These are phyloP conservation scores for Fimicolochytrium jonesii DNA, from an alignment of 192 early-diverging fungal genomes.

Conservation along the genomic window DNA sequence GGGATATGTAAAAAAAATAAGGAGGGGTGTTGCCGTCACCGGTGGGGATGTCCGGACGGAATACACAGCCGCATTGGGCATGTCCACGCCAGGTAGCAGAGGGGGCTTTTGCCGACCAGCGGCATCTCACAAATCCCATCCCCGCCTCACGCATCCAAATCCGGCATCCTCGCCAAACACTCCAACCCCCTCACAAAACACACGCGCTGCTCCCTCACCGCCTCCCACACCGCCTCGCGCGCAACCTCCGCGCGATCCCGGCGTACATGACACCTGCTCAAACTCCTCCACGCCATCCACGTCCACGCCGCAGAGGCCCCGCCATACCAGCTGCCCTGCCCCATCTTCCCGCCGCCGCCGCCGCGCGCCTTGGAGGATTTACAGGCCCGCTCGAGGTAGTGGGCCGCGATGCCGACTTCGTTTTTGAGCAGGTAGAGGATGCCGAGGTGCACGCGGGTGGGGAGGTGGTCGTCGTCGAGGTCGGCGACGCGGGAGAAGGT, in stretches of 20 bases:
- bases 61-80: too few species aligned
- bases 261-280: conserved; percentile 25
- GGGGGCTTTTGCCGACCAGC: too few species aligned
- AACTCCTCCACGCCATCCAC: conserved; percentile 39
- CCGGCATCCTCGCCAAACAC: conserved; percentile 22
- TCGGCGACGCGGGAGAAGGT: conserved; percentile 20
- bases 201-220: conserved; percentile 27
- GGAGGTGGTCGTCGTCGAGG: conserved; percentile 45
- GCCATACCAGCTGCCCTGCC: conserved; percentile 36
- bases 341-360: conserved; percentile 31
- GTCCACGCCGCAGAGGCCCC: conserved; percentile 41
- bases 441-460: conserved; percentile 40
- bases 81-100: too few species aligned
- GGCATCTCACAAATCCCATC: too few species aligned
- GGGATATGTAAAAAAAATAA: too few species aligned
- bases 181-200: conserved; percentile 38
- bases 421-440: conserved; percentile 22
- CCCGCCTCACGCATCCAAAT: not conserved
- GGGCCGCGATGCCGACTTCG: conserved; percentile 27
- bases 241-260: conserved; percentile 23
- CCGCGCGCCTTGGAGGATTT: conserved; percentile 37
- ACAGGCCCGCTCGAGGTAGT: conserved; percentile 40
- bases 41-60: too few species aligned
- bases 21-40: too few species aligned
- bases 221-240: conserved; percentile 32